Base-by-base conservation (phyloP, 169 alveolate genomes). In the Cryptosporidium parvum region DNA sequence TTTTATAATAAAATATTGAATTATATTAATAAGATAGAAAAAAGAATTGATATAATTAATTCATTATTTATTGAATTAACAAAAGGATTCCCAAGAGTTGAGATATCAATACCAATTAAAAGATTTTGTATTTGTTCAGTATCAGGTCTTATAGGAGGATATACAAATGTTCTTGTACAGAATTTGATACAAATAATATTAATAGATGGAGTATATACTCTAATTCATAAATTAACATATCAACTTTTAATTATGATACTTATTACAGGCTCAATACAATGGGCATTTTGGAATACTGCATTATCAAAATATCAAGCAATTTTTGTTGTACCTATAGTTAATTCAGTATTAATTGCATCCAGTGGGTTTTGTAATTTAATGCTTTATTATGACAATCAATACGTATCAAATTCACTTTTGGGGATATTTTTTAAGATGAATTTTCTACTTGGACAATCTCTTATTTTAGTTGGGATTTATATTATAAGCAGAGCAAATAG, bases 121-220 rank as follows among this genome's bases (percentile, higher is more conserved):
- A 80, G 89, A 65, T 80, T 80, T 80, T 80, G 89, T 48, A 65
- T 80, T 31, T 80, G 89, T 33, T 35, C 75, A 16, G 52, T 39
- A 14, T 80, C 89, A 37, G 89, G 89, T 14, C 53, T 80, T 35
- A 8, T 61, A 62, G 89, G 89, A 37, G 89, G 89, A 59, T 80
- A 80, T 21, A 62, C 89, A 31, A 80, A 80, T 44, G 65, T 80
- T 42, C 35, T 80, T 6, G 68, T 80, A 10, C 89, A 80, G 56
- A 80, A 80, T 80, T 62, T 80, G 42, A 80, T 80, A 1, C 72
- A 80, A 31, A 67, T 65, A n/a, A 26, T 80, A 45, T 12, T 45
- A 16, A 23, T 65, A 0, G 67, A 80, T 29, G 62, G 68, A 37
- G 16, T 31, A 16, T 42, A 37, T 35, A 65, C 65, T 37, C n/a